Base-by-base conservation (phyloP, 116 monocot genomes). In the Papilionanthe hybrid region DNA sequence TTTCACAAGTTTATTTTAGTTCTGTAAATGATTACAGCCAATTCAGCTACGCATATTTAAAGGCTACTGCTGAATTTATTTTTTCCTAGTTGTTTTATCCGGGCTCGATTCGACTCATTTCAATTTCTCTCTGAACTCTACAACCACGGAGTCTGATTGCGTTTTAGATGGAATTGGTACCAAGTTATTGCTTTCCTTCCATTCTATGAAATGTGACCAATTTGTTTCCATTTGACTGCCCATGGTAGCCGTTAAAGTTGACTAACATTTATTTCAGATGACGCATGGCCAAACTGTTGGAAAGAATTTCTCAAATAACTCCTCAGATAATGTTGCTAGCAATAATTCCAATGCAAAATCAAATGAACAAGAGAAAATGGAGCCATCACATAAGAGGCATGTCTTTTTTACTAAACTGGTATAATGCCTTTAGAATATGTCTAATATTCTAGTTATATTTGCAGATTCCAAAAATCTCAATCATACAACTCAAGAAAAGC, bases 401-500 rank as follows among this genome's bases (percentile, higher is more conserved):
- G 74, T 37, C 25, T 50, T 69, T 42, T 63, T 32, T 68, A 27
- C 29, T 78, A 8, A 5, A 78, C 5, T 72, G 66, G 7, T 42
- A 69, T 48, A 47, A 30, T 25, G 65, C 48, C 5, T 10, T 74
- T 55, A 47, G n/a, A 80, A 27, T 57, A 7, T 57, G 12, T 56
- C 44, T 42, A 75, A 29, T 23, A 41, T 77, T 18, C 58, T 29
- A 2, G 0, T 27, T 82, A 19, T 57, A 30, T 49, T 1, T 80
- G 67, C 80, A 87, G 86, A 78, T 73, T 77, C 63, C 86, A 79
- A 78, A 86, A 83, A 22, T 60, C 60, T 41, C 53, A 86, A 42
- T 72, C 19, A 66, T 72, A 69, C 78, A 77, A 81, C 32, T 69
- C 55, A 44, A 67, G 55, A 49, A 76, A 81, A 83, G 13, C 50